These are phyloP conservation scores for Penicillium capsulatum DNA, from an alignment of 2,329 filamentous ascomycete genomes.

Conservation along the genomic window DNA sequence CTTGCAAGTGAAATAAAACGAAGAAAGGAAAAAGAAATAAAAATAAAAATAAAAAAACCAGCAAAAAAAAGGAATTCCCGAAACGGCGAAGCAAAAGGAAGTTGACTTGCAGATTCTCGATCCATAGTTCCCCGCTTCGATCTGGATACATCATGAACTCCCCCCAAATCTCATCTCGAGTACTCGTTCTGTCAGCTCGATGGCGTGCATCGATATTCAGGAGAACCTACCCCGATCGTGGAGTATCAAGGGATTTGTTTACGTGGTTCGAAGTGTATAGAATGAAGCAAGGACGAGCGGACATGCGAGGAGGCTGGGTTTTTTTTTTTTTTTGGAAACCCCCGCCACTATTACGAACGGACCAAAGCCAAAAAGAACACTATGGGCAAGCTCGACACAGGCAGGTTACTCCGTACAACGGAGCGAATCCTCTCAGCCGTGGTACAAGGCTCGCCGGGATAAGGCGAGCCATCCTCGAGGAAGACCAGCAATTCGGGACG, in stretches of 20 bases:
- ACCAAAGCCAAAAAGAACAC: neutral
- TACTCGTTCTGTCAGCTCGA: constrained; percentile 2
- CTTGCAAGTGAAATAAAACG: neutral
- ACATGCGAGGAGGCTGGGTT: constrained; percentile 29
- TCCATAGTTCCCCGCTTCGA: constrained; percentile 7
- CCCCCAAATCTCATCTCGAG: neutral
- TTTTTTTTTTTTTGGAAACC: too few species aligned
- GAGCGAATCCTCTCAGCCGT: too few species aligned
- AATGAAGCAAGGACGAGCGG: constrained; percentile 33
- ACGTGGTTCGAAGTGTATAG: constrained; percentile 16
- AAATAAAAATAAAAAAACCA: constrained; percentile 4
- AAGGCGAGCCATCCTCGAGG: constrained; percentile 19
- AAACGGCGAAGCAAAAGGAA: neutral
- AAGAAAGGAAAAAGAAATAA: neutral
- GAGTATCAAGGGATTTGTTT: constrained; percentile 13
- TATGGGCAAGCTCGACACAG: too few species aligned
- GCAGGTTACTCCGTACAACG: too few species aligned
- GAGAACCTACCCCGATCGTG: constrained; percentile 15
- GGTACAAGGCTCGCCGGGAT: neutral
- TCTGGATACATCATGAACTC: constrained; percentile 20
- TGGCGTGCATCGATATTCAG: constrained; percentile 20
- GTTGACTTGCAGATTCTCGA: constrained; percentile 15
- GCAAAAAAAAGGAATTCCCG: neutral
- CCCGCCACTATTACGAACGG: neutral
- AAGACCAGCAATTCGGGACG: constrained; percentile 19